Evolutionary conservation across 257 asterid genomes (phyloP), one percentile per base, ranked within the genome.

Genomic region (Nicotiana undulata): DNA sequence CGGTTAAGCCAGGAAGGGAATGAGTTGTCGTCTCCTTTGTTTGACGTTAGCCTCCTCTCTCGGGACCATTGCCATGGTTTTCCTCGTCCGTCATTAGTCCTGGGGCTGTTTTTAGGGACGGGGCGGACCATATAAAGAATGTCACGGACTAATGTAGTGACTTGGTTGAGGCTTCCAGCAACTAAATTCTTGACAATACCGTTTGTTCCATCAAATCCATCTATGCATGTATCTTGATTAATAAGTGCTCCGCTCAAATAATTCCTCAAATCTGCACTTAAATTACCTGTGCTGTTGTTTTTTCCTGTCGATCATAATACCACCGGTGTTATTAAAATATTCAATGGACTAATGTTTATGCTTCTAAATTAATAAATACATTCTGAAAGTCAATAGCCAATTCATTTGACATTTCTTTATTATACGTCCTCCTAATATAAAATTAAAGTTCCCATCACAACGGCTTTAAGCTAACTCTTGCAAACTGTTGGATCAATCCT

Each of bases 131-230:
- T 88, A 22, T 86, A 58, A n/a, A 93, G 92, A 76, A 89, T 86
- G 84, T 88, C 77, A 0, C 68, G 77, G 63, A 92, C 86, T 51
- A 85, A 82, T 22, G 93, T 83, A 10, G 93, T 56, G 31, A 89
- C 81, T 80, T 88, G 88, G 85, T 85, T 88, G 17, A 94, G 86
- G 89, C 87, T 83, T 13, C 88, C 90, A 20, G 89, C 82, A 1
- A 94, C 88, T 65, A 90, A 24, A 75, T 16, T 78, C 46, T 88
- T 89, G 70, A 90, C 84, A 22, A 90, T 18, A n/a, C 89, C 81
- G 59, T 87, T 82, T 10, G 96, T 89, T 26, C 92, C 98, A 0
- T 89, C 93, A 44, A 94, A 91, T 52, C 93, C 93, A 15, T 91
- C 88, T 8, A 64, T 61, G 80, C 90, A 90, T 11, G 89, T 90